Conservation (phyloP, 495 filamentous ascomycete species). For the Neurospora africana region DNA sequence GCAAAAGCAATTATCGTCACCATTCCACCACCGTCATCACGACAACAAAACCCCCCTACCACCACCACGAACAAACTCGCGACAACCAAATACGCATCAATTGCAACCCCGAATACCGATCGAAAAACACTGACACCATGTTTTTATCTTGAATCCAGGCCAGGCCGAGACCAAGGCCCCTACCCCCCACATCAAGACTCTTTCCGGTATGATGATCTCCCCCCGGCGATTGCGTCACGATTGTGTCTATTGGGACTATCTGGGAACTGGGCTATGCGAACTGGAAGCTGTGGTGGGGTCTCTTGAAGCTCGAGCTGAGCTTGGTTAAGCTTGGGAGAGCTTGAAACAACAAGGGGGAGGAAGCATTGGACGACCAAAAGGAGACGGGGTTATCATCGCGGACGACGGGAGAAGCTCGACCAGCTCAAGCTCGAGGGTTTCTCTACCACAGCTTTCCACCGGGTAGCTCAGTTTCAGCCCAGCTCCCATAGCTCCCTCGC, state of each 20-base stretch:
- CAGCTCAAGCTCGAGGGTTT: neutral
- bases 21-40: neutral
- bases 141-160: conserved; percentile 6
- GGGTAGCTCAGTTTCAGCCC: neutral
- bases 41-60: neutral
- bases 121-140: conserved; percentile 1
- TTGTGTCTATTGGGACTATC: conserved; percentile 5
- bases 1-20: neutral
- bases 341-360: neutral
- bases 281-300: neutral
- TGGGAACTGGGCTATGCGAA: neutral
- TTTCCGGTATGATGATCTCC: conserved; percentile 19
- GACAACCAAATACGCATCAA: neutral
- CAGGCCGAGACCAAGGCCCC: conserved; percentile 15
- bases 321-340: neutral
- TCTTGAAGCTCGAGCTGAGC: neutral
- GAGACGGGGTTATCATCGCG: neutral
- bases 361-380: neutral
- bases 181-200: conserved; percentile 14
- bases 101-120: neutral
- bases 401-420: neutral
- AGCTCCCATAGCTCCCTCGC: neutral
- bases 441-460: neutral
- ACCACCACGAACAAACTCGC: neutral
- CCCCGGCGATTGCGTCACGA: neutral